A percentile compares a stretch with the other conserved stretches of the same genome.
Conservation (phyloP, 1,284 basidiomycete species). For the Austroboletus niveus region DNA sequence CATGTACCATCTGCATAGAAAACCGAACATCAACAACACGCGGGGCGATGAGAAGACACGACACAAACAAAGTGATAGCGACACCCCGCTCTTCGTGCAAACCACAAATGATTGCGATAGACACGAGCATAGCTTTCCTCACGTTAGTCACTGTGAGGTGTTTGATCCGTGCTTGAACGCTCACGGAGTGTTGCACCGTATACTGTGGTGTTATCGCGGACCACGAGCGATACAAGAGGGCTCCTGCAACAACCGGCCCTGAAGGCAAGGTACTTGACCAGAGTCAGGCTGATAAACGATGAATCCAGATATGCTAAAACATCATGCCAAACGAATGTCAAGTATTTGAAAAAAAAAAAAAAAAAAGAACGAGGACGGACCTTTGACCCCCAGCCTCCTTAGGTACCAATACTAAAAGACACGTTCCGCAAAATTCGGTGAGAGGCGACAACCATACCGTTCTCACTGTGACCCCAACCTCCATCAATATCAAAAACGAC, state of each 20-base stretch:
- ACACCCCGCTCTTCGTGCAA: conserved; percentile 13
- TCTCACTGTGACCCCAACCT: background rate
- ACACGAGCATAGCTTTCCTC: conserved; percentile 11
- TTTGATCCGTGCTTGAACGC: background rate
- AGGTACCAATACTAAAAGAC: background rate
- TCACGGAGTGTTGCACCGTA: conserved; percentile 13
- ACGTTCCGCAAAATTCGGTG: too few relatives aligned
- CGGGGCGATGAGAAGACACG: background rate
- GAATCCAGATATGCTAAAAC: conserved; percentile 14
- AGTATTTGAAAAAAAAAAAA: background rate
- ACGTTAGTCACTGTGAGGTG: conserved; percentile 1
- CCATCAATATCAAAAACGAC: conserved; percentile 9
- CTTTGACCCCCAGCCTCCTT: conserved; percentile 1
- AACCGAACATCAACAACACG: conserved; percentile 6
- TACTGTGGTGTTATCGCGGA: conserved; percentile 16
- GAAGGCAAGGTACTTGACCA: conserved; percentile 10
- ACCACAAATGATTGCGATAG: conserved; percentile 5
- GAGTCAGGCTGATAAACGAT: conserved; percentile 13
- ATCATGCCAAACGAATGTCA: background rate
- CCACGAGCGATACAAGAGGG: conserved; percentile 21
- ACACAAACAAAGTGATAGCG: conserved; percentile 16
- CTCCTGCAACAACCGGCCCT: conserved; percentile 13
- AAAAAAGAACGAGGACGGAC: conserved; percentile 4
- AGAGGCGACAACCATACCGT: too few relatives aligned
- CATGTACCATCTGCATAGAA: conserved; percentile 16